A percentile compares a stretch with the other conserved stretches of the same genome.
These are phyloP conservation scores for Cryptosporidium xiaoi DNA, from an alignment of 169 alveolate species.

Conservation along the genomic window DNA sequence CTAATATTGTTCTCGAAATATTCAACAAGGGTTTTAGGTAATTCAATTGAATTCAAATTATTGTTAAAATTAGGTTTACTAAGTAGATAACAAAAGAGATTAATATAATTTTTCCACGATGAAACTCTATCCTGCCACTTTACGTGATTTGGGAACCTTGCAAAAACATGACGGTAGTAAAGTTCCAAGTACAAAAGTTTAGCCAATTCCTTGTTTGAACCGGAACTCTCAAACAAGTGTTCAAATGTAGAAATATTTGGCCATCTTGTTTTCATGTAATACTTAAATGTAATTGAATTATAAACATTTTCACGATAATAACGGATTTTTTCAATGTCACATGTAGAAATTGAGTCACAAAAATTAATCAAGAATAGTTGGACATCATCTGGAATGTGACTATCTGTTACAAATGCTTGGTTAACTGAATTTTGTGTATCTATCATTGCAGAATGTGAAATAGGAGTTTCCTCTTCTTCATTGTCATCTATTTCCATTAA, in stretches of 20 bases:
- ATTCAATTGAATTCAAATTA: background rate
- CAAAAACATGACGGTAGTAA: slow-evolving; percentile 72
- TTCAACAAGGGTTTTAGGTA: slow-evolving; percentile 33
- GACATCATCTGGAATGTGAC: slow-evolving; percentile 58
- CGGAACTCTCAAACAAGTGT: slow-evolving; percentile 15
- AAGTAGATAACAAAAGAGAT: slow-evolving; percentile 23
- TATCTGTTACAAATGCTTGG: slow-evolving; percentile 18
- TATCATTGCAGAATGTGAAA: slow-evolving; percentile 27
- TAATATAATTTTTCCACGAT: slow-evolving; percentile 60
- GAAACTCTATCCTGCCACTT: slow-evolving; percentile 71
- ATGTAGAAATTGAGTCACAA: slow-evolving; percentile 21
- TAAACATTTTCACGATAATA: slow-evolving; percentile 20
- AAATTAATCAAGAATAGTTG: slow-evolving; percentile 36
- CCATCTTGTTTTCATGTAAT: slow-evolving; percentile 67
- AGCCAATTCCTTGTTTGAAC: slow-evolving; percentile 6
- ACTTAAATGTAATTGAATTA: slow-evolving; percentile 35
- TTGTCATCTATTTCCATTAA: slow-evolving; percentile 23
- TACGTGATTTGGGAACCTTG: slow-evolving; percentile 57
- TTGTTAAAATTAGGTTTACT: slow-evolving; percentile 8
- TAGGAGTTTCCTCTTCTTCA: slow-evolving; percentile 50
- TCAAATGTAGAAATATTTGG: slow-evolving; percentile 53
- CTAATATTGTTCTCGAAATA: slow-evolving; percentile 5
- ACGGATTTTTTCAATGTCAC: slow-evolving; percentile 68
- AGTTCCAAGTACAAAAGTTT: slow-evolving; percentile 39
- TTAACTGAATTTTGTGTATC: slow-evolving; percentile 27